Base-by-base conservation (phyloP, 2,329 filamentous ascomycete genomes). In the Cercospora beticola region DNA sequence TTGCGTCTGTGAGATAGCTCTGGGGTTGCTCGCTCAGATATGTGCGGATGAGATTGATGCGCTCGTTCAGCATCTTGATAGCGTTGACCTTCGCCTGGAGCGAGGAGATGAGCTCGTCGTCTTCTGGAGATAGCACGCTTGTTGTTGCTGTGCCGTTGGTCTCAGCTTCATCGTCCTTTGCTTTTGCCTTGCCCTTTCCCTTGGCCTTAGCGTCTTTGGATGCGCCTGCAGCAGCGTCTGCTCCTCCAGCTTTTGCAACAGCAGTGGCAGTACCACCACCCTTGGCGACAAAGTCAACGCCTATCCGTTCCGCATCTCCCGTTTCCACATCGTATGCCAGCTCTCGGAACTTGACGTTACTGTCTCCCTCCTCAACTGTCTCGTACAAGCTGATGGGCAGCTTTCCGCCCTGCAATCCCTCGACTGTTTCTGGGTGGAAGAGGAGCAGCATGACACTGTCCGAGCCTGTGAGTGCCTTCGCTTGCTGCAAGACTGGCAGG, bases 221-320 rank as follows among this genome's bases (percentile, higher is more conserved):
- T 26, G 68, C 74, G 31, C 67, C 68, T 62, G 69, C 71, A 33
- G 28, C 67, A 12, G 68, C 72, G 5, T 65, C 64, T n/a, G 56
- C 63, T 8, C 73, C 73, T 9, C 73, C 73, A 18, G 68, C 68
- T 58, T 72, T 75, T 12, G 71, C 67, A 26, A 88, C 82, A 33
- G 88, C 88, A 10, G 91, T 89, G 26, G 93, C 94, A 76, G 92
- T 94, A 59, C 92, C 92, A 58, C 91, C 92, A 46, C 92, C 92
- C 63, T 90, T 89, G 0, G 94, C 94, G 21, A 99, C 91, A 73
- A 94, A 97, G 80, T 97, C 93, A 76, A 99, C 92, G 74, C 92
- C 92, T 73, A 99, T 98, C 93, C 97, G 97, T 80, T 99, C 95
- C 1, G 94, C 94, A 79, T 98, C 94, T 9, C 92, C 93, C 0